A percentile compares a stretch with the other conserved stretches of the same genome.
Conservation (phyloP, 768 basidiomycete species). For the Ramaria sp. region DNA sequence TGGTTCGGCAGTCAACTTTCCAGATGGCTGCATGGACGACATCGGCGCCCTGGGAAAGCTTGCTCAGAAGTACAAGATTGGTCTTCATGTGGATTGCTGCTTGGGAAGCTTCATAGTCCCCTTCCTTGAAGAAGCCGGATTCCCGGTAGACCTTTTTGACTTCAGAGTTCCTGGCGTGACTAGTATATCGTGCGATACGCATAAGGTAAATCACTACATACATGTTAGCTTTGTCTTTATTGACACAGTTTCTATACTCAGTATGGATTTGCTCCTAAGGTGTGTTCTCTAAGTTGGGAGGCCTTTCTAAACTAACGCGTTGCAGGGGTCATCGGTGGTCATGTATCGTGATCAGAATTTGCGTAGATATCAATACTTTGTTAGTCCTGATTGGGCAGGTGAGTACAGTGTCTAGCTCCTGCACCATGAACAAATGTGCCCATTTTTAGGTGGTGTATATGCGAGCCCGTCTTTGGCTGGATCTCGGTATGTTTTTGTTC, state of each 20-base stretch:
- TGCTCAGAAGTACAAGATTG: constrained; percentile 64
- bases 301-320: constrained; percentile 1
- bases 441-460: constrained; percentile 66
- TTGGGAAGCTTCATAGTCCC: constrained; percentile 91
- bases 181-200: constrained; percentile 90
- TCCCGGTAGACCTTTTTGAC: constrained; percentile 69
- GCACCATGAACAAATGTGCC: constrained; percentile 10
- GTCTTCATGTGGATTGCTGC: constrained; percentile 92
- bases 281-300: constrained; percentile 15
- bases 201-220: constrained; percentile 46
- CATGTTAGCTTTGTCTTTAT: constrained; percentile 2
- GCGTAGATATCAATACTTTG: constrained; percentile 76
- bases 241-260: constrained; percentile 19
- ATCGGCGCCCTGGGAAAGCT: constrained; percentile 69
- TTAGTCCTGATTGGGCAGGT: constrained; percentile 74
- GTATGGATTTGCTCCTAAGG: constrained; percentile 95
- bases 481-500: constrained; percentile 49
- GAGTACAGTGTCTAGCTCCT: constrained; percentile 14
- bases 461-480: constrained; percentile 84
- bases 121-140: constrained; percentile 74
- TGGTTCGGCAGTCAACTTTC: constrained; percentile 79
- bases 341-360: constrained; percentile 83
- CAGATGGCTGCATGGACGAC: constrained; percentile 79
- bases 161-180: constrained; percentile 89
- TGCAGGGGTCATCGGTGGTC: constrained; percentile 80